Evolutionary conservation across 2,329 filamentous ascomycete genomes (phyloP).

Genomic region (Colletotrichum falcatum): DNA sequence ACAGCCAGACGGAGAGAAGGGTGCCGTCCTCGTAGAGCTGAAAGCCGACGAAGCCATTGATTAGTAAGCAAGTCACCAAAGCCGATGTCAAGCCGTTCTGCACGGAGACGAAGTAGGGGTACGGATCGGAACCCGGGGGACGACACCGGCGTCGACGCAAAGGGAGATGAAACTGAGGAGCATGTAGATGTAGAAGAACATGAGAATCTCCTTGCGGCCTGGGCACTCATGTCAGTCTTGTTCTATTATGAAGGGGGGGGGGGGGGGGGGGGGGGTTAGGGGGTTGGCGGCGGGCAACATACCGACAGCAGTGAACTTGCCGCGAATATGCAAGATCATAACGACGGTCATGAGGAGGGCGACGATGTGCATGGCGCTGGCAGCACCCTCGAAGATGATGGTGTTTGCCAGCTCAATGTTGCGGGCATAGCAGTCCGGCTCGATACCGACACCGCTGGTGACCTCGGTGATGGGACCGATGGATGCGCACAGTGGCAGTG

Average conservation of each 20-base stretch:
- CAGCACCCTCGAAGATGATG: conserved; percentile 95
- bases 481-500: conserved; percentile 87
- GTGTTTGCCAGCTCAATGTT: conserved; percentile 98
- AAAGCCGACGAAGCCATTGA: conserved; percentile 98
- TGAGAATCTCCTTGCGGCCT: conserved; percentile 78
- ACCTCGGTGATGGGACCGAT: conserved; percentile 81
- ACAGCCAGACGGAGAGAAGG: conserved; percentile 90
- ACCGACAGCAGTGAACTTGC: conserved; percentile 98
- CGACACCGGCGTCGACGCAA: conserved; percentile 91
- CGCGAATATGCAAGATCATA: conserved; percentile 97
- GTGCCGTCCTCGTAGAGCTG: conserved; percentile 98
- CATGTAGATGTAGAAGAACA: conserved; percentile 98
- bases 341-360: conserved; percentile 93
- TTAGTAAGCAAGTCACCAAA: conserved; percentile 87
- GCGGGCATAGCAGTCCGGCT: conserved; percentile 91
- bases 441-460: conserved; percentile 78
- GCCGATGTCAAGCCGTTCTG: conserved; percentile 89
- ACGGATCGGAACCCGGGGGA: conserved; percentile 85
- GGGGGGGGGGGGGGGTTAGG: neutral
- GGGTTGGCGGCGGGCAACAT: conserved; percentile 55
- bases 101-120: conserved; percentile 90
- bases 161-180: conserved; percentile 89
- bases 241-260: neutral
- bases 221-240: conserved; percentile 15
- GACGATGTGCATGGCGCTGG: conserved; percentile 91